Conservation (phyloP, 768 basidiomycete species). For the Mycena pura region DNA sequence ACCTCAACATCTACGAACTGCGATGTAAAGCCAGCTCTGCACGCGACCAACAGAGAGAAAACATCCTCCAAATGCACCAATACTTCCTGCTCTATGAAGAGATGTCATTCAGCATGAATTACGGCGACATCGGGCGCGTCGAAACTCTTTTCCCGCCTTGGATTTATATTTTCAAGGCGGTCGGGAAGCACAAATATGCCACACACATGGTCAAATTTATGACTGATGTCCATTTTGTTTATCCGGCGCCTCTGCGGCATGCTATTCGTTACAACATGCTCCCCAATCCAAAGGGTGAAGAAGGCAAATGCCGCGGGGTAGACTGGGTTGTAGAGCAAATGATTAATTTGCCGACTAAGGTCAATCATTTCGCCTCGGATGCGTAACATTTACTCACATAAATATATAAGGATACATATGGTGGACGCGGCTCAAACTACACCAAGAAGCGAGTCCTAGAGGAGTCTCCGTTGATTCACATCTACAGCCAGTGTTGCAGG, state of each 20-base stretch:
- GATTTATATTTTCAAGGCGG: constrained; percentile 35
- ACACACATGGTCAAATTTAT: too few species aligned
- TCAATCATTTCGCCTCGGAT: constrained; percentile 25
- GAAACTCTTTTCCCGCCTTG: constrained; percentile 33
- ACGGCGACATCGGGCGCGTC: constrained; percentile 38
- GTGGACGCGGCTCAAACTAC: too few species aligned
- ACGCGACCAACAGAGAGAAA: constrained; percentile 42
- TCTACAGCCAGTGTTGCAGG: constrained; percentile 33
- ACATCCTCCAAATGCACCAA: constrained; percentile 36
- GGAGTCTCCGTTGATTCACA: constrained; percentile 42
- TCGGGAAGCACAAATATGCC: too few species aligned
- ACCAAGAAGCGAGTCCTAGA: too few species aligned
- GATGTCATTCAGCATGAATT: constrained; percentile 39
- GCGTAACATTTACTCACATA: background rate
- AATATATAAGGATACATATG: constrained; percentile 36
- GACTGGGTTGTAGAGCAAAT: constrained; percentile 50
- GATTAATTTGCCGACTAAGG: constrained; percentile 48
- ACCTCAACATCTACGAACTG: background rate
- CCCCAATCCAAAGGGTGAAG: too few species aligned
- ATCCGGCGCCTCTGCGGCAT: too few species aligned
- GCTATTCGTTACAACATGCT: too few species aligned
- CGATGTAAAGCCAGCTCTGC: background rate
- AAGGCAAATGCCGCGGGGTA: too few species aligned
- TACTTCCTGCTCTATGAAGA: constrained; percentile 47
- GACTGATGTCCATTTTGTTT: too few species aligned